Base-by-base conservation (phyloP, 225 moss, liverwort and hornwort genomes). In the Polytrichum commune region DNA sequence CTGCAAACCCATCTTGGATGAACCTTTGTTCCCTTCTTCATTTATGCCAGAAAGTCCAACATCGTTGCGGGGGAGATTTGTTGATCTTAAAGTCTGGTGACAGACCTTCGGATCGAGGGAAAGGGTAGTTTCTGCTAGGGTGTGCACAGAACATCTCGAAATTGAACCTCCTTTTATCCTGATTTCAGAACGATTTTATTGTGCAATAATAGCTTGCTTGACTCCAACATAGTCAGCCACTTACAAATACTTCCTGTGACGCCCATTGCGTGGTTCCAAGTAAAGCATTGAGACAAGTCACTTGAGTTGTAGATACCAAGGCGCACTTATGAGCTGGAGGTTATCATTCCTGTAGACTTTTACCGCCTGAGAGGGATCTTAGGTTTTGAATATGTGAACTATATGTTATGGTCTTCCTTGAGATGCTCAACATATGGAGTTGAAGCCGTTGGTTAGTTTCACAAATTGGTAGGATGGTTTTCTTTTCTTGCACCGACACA, bases 381-480 rank as follows among this genome's bases (percentile, higher is more conserved):
- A 24, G 58, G 22, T 58, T 57, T 58, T 24, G 58, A 24, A 58
- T 58, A 24, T 58, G 20, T 58, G 58, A 58, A 58, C 58, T 20
- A 22, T 20, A 58, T 24, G 9, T 23, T 58, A 24, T 20, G 58
- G 58, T 58, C 24, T 20, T 58, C 58, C 58, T 58, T 20, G 58
- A 20, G 58, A 58, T n/a, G 58, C 58, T 58, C n/a, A 58, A 58
- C 24, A 58, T 58, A 20, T 58, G 58, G 58, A 58, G 58, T 58
- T 58, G 58, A 58, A 58, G 46, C 24, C 20, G 22, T 22, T 20
- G 58, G 22, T 58, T 58, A 6, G 22, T 6, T 58, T 3, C n/a
- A 9, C 6, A 24, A 1, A 20, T 23, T 6, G 58, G 58, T 20
- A 58, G 6, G 58, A 58, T 58, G 24, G 58, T 58, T 58, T 58